Evolutionary conservation across 202 grass and related monocot genomes (phyloP).

Genomic region (Eragrostis tef): DNA sequence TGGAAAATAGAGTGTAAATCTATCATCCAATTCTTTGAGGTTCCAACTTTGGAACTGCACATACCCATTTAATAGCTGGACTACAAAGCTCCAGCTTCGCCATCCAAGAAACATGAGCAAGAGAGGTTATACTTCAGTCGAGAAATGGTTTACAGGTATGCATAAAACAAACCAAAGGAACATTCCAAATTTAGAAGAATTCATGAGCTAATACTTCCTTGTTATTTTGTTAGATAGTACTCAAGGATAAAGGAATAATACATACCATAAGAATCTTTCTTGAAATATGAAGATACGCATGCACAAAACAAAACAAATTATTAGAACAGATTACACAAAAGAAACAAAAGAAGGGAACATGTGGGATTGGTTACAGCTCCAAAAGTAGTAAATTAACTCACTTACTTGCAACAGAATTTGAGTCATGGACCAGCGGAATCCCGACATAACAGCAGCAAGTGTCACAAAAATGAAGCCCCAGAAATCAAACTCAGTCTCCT

Average conservation of each 20-base stretch:
- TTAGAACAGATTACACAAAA: slow-evolving; percentile 35
- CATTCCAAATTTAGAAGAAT: slow-evolving; percentile 27
- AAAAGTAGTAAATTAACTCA: slow-evolving; percentile 8
- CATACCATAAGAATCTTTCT: slow-evolving; percentile 87
- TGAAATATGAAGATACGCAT: slow-evolving; percentile 65
- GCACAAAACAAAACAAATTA: slow-evolving; percentile 51
- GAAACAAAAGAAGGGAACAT: slow-evolving; percentile 34
- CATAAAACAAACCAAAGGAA: slow-evolving; percentile 28
- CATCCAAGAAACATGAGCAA: slow-evolving; percentile 5
- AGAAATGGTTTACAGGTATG: slow-evolving; percentile 22
- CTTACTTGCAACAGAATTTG: slow-evolving; percentile 95
- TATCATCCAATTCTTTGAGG: slow-evolving; percentile 25
- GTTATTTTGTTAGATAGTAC: slow-evolving; percentile 8
- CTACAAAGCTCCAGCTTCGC: background rate
- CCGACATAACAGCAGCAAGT: slow-evolving; percentile 99
- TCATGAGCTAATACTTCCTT: background rate
- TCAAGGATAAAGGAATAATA: slow-evolving; percentile 31
- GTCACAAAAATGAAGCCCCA: slow-evolving; percentile 98
- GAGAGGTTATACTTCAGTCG: slow-evolving; percentile 9
- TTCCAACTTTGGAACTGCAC: slow-evolving; percentile 23
- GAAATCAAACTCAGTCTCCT: slow-evolving; percentile 92
- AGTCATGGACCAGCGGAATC: slow-evolving; percentile 99
- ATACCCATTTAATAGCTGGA: slow-evolving; percentile 15
- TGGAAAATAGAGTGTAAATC: background rate
- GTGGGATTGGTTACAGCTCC: slow-evolving; percentile 27